Evolutionary conservation across 2,329 filamentous ascomycete genomes (phyloP).

Genomic region (Neonectria hederae): DNA sequence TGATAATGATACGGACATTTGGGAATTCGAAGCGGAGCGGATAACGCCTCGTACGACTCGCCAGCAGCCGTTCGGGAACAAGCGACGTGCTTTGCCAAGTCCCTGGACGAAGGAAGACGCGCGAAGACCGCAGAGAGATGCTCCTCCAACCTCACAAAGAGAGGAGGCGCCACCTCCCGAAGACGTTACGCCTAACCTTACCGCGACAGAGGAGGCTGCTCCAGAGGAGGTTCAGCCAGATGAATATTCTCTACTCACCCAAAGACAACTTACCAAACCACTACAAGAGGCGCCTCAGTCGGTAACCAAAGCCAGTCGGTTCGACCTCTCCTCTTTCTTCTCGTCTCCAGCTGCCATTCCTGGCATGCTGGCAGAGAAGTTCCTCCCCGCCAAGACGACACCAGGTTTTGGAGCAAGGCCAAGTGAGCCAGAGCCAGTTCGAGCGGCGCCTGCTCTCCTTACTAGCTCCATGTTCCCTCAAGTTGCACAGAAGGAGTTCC

Average conservation of each 20-base stretch:
- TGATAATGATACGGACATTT: conserved; percentile 62
- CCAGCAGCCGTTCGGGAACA: conserved; percentile 45
- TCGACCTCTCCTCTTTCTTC: conserved; percentile 65
- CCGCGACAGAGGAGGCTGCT: conserved; percentile 23
- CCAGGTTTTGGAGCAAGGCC: conserved; percentile 27
- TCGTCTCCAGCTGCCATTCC: conserved; percentile 62
- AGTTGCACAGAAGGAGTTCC: conserved; percentile 45
- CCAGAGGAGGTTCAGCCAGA: conserved; percentile 44
- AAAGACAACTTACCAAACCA: conserved; percentile 32
- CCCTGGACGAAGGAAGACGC: conserved; percentile 49
- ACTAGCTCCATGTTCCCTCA: conserved; percentile 55
- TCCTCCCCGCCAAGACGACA: conserved; percentile 41
- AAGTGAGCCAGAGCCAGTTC: conserved; percentile 32
- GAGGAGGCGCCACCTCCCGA: conserved; percentile 1
- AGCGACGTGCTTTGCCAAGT: conserved; percentile 46
- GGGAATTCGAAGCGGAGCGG: conserved; percentile 66
- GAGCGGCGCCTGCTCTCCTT: conserved; percentile 38
- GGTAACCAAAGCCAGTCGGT: conserved; percentile 46
- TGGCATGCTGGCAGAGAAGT: conserved; percentile 46
- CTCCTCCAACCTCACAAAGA: neutral
- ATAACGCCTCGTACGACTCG: conserved; percentile 49
- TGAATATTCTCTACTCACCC: conserved; percentile 58
- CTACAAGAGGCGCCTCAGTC: conserved; percentile 32
- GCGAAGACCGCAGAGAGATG: conserved; percentile 35
- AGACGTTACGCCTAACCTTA: conserved; percentile 24